Conservation (phyloP, 805 yeast species). For the Myxozyma melibiosi region DNA sequence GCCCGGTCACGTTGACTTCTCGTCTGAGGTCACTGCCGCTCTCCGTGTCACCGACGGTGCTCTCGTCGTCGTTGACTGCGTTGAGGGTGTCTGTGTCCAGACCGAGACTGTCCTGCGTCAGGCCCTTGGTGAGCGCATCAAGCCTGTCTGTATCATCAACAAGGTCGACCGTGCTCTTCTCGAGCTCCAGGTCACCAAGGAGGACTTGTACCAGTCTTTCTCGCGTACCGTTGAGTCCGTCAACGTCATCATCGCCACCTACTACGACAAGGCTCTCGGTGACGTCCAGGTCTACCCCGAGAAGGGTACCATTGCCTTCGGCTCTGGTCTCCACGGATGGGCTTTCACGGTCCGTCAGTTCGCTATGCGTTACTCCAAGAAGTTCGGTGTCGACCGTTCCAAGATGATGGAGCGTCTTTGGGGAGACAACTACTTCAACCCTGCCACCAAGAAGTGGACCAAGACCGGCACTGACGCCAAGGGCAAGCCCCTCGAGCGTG, state of each 20-base stretch:
- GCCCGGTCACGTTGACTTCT: slow-evolving; percentile 99
- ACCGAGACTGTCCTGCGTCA: slow-evolving; percentile 99
- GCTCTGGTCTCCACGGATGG: slow-evolving; percentile 99
- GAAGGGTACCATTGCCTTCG: slow-evolving; percentile 98
- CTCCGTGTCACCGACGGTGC: slow-evolving; percentile 99
- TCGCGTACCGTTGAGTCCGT: slow-evolving; percentile 99
- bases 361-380: slow-evolving; percentile 96
- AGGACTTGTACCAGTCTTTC: slow-evolving; percentile 97
- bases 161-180: slow-evolving; percentile 99
- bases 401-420: slow-evolving; percentile 99
- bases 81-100: slow-evolving; percentile 99
- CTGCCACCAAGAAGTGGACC: slow-evolving; percentile 99
- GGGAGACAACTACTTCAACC: slow-evolving; percentile 99
- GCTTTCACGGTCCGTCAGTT: slow-evolving; percentile 99
- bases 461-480: slow-evolving; percentile 87
- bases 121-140: slow-evolving; percentile 98
- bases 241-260: slow-evolving; percentile 96
- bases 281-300: slow-evolving; percentile 99
- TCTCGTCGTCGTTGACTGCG: slow-evolving; percentile 97
- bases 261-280: slow-evolving; percentile 87
- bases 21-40: slow-evolving; percentile 99
- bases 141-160: slow-evolving; percentile 98
- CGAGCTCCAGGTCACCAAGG: slow-evolving; percentile 98
- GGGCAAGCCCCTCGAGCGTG: slow-evolving; percentile 96
- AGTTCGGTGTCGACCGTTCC: slow-evolving; percentile 96